These are phyloP conservation scores for Zasmidium cellare DNA, from an alignment of 2,329 filamentous ascomycete genomes.

Conservation along the genomic window DNA sequence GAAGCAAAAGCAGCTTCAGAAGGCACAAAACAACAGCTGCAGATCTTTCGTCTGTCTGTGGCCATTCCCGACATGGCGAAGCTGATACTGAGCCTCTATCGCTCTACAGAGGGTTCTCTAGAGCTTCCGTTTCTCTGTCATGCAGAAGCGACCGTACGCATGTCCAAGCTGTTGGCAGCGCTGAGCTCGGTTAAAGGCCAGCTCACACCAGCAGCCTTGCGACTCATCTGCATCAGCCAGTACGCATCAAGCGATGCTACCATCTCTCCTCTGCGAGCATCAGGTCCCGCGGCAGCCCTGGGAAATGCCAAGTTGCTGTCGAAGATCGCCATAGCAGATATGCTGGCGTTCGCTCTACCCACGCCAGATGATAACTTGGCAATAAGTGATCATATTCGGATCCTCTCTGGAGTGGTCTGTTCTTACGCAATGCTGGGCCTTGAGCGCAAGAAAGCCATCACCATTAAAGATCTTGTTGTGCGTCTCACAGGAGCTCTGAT, in stretches of 20 bases:
- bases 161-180: conserved; percentile 68
- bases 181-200: conserved; percentile 66
- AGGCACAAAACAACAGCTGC: conserved; percentile 26
- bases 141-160: conserved; percentile 72
- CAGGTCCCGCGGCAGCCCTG: neutral
- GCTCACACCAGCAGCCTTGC: conserved; percentile 41
- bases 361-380: conserved; percentile 32
- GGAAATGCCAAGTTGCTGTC: conserved; percentile 11
- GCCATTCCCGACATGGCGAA: conserved; percentile 73
- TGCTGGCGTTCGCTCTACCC: conserved; percentile 27
- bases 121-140: conserved; percentile 70
- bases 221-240: conserved; percentile 8
- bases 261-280: neutral
- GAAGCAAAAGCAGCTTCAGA: conserved; percentile 24
- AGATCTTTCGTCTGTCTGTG: conserved; percentile 51
- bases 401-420: conserved; percentile 83
- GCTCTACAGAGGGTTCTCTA: conserved; percentile 61
- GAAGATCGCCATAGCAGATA: conserved; percentile 21
- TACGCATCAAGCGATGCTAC: neutral
- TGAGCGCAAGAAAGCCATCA: conserved; percentile 86
- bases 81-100: conserved; percentile 71
- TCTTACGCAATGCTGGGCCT: conserved; percentile 78
- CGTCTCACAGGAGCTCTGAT: conserved; percentile 82
- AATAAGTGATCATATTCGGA: conserved; percentile 55
- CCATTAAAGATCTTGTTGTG: conserved; percentile 80